Conservation (phyloP, 371 early-diverging fungal genomes). For the Actinomortierella ambigua region DNA sequence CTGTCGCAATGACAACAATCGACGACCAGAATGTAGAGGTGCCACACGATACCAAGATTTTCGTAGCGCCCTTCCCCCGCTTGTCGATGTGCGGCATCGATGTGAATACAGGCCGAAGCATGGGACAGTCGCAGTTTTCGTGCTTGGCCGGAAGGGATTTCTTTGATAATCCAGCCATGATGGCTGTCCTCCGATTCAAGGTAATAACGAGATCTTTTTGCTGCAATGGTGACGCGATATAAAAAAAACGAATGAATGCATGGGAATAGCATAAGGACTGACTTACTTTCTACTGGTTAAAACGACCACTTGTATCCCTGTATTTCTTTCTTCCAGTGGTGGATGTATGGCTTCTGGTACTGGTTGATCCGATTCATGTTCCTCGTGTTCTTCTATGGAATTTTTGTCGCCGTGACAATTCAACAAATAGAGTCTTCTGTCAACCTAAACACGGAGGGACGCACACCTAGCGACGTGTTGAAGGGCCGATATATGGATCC, state of each 20-base stretch:
- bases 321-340: no score
- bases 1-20: background rate
- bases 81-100: slow-evolving; percentile 44
- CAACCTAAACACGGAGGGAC: background rate
- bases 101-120: background rate
- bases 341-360: slow-evolving; percentile 29
- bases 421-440: slow-evolving; percentile 6
- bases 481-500: slow-evolving; percentile 7
- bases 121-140: slow-evolving; percentile 28
- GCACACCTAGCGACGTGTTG: background rate
- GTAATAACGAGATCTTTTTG: no score
- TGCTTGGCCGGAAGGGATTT: slow-evolving; percentile 41
- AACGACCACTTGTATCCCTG: no score
- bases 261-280: no score
- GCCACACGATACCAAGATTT: slow-evolving; percentile 31
- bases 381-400: slow-evolving; percentile 21
- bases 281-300: no score
- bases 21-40: no score
- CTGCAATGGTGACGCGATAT: no score
- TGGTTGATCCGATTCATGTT: slow-evolving; percentile 28
- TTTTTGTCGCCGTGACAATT: slow-evolving; percentile 25
- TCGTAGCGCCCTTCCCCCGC: slow-evolving; percentile 44
- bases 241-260: no score
- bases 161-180: slow-evolving; percentile 46
- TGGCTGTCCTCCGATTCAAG: slow-evolving; percentile 37